Evolutionary conservation across 2,329 filamentous ascomycete genomes (phyloP).

Genomic region (Pseudogymnoascus pannorum): DNA sequence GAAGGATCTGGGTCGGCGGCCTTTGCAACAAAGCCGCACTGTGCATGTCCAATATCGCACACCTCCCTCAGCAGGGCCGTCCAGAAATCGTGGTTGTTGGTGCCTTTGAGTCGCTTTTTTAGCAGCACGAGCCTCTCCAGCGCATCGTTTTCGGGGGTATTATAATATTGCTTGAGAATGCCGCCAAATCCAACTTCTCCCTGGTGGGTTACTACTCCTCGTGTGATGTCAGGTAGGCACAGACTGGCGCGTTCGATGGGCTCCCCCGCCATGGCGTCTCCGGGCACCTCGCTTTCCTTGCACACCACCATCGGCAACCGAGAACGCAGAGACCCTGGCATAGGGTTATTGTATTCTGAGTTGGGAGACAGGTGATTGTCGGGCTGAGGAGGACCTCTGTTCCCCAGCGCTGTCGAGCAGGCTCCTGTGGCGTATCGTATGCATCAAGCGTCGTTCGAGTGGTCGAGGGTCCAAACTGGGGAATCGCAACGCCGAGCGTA

Average conservation of each 20-base stretch:
- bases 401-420: background rate
- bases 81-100: conserved; percentile 57
- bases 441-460: background rate
- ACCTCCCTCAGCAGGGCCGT: conserved; percentile 54
- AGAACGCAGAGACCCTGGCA: background rate
- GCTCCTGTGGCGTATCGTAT: background rate
- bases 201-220: conserved; percentile 21
- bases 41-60: conserved; percentile 53
- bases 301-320: background rate
- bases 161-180: conserved; percentile 30
- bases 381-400: background rate
- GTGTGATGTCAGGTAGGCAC: conserved; percentile 24
- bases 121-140: conserved; percentile 52
- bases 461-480: background rate
- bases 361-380: background rate
- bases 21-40: conserved; percentile 63
- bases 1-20: conserved; percentile 53
- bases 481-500: background rate
- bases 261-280: conserved; percentile 13
- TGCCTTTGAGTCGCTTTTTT: conserved; percentile 46
- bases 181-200: conserved; percentile 26
- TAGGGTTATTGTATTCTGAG: background rate
- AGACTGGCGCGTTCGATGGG: conserved; percentile 23
- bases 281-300: conserved; percentile 10
- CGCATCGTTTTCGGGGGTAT: conserved; percentile 49